Evolutionary conservation across 208 protist species (phyloP), one percentile per base, ranked within the genome.

Genomic region (Leishmania arabica): DNA sequence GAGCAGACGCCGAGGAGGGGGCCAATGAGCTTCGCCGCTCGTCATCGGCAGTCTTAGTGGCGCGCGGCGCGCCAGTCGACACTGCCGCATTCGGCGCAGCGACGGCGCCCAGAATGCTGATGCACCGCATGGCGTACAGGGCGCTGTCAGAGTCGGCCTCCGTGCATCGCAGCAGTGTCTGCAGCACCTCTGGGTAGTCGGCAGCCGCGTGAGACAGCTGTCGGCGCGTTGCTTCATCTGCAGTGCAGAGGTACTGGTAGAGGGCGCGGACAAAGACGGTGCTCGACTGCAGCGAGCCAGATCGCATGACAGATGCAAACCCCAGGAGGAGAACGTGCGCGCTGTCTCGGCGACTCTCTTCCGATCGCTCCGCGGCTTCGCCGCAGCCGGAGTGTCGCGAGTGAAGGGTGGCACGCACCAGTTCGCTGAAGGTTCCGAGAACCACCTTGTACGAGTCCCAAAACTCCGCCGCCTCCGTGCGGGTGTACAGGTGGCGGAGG

Each of bases 31-130:
- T 27, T 37, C 34, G 40, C 62, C 51, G 45, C 62, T 11, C 62
- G 19, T 72, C 62, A 9, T 37, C 40, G 3, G 37, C 37, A 0
- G 27, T 40, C 47, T 34, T 51, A 11, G 76, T 68, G 0, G 76
- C 11, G 3, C 13, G 19, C 42, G 11, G 60, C 40, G 75, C 49
- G 37, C 15, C 42, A 3, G 19, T 60, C 34, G 31, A 15, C 24
- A 24, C 19, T 42, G 15, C 21, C 31, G 82, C 64, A 2, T 78
- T 8, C 27, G 81, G 79, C 31, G 90, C 77, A 4, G 85, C 75
- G 37, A 93, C 83, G 15, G 92, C 94, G 45, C 92, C 94, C 75
- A 97, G 86, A 66, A 97, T 89, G 40, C 92, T 92, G 5, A 95
- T 87, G 78, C 90, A 95, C 13, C 84, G 81, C 69, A 96, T 87